phyloP scores from a whole-genome alignment of 768 basidiomycete genomes.

The Boletus sensibilis region DNA sequence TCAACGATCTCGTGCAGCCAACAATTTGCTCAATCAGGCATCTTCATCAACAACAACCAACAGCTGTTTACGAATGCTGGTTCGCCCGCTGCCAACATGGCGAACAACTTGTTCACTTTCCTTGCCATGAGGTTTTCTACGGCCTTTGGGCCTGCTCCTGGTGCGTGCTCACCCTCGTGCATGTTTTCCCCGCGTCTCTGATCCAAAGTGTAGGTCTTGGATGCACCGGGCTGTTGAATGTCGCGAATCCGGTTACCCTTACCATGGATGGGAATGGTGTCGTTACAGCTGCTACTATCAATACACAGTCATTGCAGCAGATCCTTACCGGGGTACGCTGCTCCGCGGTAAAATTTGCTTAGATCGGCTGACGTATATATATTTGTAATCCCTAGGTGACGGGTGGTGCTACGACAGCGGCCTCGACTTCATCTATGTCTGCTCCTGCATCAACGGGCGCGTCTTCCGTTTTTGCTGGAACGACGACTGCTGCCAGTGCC shows the following conservation, averaged over 20 bases:
- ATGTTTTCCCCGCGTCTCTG: not conserved
- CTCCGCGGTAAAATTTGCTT: not conserved
- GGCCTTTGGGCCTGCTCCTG: slow-evolving; percentile 25
- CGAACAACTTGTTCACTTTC: slow-evolving; percentile 29
- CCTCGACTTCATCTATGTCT: not conserved
- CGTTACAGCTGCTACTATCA: slow-evolving; percentile 27
- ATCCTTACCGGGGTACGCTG: slow-evolving; percentile 12
- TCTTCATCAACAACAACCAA: slow-evolving; percentile 27
- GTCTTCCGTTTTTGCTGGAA: not conserved
- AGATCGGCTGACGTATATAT: not conserved
- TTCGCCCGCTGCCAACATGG: slow-evolving; percentile 23
- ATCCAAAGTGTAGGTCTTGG: slow-evolving; percentile 20
- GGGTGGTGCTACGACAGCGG: not conserved
- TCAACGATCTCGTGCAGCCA: slow-evolving; percentile 7
- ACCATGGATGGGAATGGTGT: slow-evolving; percentile 28
- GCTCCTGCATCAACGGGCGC: not conserved
- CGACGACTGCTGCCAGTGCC: not conserved
- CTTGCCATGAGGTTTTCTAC: slow-evolving; percentile 30
- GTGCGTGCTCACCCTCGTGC: slow-evolving; percentile 6
- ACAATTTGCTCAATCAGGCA: slow-evolving; percentile 22
- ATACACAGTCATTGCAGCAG: slow-evolving; percentile 20
- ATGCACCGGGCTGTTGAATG: slow-evolving; percentile 21
- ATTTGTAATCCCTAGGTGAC: not conserved
- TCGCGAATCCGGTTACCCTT: slow-evolving; percentile 23
- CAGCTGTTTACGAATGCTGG: slow-evolving; percentile 12